phyloP scores from a whole-genome alignment of 1,284 basidiomycete species.

The Mycena citricolor region DNA sequence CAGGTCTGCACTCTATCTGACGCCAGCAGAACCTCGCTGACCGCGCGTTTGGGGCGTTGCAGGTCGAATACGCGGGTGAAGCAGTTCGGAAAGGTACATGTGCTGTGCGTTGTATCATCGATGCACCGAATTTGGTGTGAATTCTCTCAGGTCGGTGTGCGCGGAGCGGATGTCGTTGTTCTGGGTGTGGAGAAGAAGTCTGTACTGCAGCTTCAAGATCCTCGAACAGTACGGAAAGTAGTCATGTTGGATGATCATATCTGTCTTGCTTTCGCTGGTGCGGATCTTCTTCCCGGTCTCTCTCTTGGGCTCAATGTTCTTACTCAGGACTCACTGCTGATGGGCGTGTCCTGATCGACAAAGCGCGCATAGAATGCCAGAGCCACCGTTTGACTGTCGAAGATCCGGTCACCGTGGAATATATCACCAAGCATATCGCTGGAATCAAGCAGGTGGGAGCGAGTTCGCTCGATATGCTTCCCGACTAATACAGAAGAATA shows the following conservation, averaged over 20 bases:
- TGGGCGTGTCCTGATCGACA: constrained; percentile 97
- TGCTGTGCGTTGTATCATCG: constrained; percentile 87
- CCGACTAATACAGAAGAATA: constrained; percentile 31
- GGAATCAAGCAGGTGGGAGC: constrained; percentile 89
- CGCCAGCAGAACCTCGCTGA: constrained; percentile 39
- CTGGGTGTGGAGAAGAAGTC: constrained; percentile 99
- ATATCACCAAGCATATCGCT: constrained; percentile 97
- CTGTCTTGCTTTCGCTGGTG: constrained; percentile 96
- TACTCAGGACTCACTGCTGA: constrained; percentile 90
- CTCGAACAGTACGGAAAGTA: constrained; percentile 95
- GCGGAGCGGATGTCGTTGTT: constrained; percentile 93
- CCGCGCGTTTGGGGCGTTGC: constrained; percentile 35
- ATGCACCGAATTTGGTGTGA: neutral
- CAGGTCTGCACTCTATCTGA: constrained; percentile 52
- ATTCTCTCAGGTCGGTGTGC: constrained; percentile 80
- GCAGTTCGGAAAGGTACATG: constrained; percentile 98
- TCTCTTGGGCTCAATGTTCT: neutral
- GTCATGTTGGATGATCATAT: constrained; percentile 99
- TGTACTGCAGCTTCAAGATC: constrained; percentile 95
- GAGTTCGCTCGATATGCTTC: constrained; percentile 1
- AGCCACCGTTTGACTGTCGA: constrained; percentile 97
- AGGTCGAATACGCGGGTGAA: constrained; percentile 99
- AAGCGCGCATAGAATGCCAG: constrained; percentile 96
- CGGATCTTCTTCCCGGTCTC: constrained; percentile 24
- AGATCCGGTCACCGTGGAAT: constrained; percentile 97